Base-by-base conservation (phyloP, 73 alveolate genomes). In the Paramecium primaurelia region DNA sequence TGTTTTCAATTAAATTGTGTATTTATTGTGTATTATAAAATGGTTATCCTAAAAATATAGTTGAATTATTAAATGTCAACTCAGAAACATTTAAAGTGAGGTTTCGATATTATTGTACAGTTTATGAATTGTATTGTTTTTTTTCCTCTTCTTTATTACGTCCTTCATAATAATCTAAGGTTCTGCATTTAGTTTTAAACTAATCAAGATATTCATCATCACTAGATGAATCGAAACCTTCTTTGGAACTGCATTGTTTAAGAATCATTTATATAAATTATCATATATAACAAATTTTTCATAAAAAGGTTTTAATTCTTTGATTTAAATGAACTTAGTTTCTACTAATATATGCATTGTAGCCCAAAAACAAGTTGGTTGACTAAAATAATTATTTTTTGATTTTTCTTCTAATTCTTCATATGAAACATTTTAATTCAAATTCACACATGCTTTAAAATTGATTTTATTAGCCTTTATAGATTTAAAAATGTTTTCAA, bases 281-380 rank as follows among this genome's bases (percentile, higher is more conserved):
- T 80, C 91, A 80, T 45, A 45, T 44, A 64, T 20, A 11, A 77
- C 90, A 77, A 77, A 77, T 80, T 80, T 80, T 9, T 80, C 91
- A 80, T 80, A 80, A 12, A 80, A 40, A 10, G 38, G 38, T 49
- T 80, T 45, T 58, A 75, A 45, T 47, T 80, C 91, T 45, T 34
- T 34, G 26, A 80, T 44, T 25, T 44, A 9, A 22, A 80, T 47
- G 32, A 80, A 32, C 16, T 47, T 80, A 3, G 40, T 44, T 80
- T 80, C 91, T 10, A 80, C 45, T 44, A 80, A 80, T 9, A 80
- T 80, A 25, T 45, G 49, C 91, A 80, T 80, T 34, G 73, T 36
- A 8, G 77, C 91, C 90, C 91, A 80, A 10, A 45, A 80, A 49
- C 91, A 80, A 9, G 91, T 80, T n/a, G 71, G 49, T 47, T 80